A percentile compares a stretch with the other conserved stretches of the same genome.
These are phyloP conservation scores for Umbilicus rupestris DNA, from an alignment of 164 flowering plant genomes.

Conservation along the genomic window DNA sequence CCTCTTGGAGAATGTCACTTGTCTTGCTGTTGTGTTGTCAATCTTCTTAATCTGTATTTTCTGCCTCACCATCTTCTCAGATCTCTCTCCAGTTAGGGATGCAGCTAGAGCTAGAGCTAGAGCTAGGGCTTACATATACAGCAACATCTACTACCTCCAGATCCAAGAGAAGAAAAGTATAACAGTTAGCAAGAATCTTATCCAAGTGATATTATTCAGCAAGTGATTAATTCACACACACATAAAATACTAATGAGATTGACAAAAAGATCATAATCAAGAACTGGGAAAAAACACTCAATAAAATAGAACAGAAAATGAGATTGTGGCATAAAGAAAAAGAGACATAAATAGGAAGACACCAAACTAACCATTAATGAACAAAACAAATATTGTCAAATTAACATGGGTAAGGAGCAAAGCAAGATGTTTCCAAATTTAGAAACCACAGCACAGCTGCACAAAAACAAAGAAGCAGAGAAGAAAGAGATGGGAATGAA, in stretches of 20 bases:
- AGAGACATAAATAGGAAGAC: constrained; percentile 1
- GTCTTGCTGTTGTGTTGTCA: constrained; percentile 4
- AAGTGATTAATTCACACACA: not conserved
- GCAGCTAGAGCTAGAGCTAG: too few relatives aligned
- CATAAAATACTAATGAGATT: not conserved
- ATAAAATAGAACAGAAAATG: not conserved
- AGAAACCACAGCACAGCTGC: not conserved
- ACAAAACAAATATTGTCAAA: not conserved
- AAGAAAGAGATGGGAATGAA: not conserved
- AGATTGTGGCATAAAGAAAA: not conserved
- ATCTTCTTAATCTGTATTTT: constrained; percentile 1
- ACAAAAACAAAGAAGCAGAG: not conserved
- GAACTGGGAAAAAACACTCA: not conserved
- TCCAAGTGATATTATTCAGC: not conserved
- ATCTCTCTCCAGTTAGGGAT: too few relatives aligned
- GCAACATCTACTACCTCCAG: not conserved
- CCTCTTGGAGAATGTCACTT: constrained; percentile 1
- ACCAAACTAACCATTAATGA: not conserved
- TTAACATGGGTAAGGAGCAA: too few relatives aligned
- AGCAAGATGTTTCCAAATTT: not conserved
- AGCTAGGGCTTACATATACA: not conserved
- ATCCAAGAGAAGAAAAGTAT: not conserved
- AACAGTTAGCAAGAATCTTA: not conserved
- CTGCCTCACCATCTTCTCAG: not conserved
- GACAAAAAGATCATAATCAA: not conserved